A percentile compares a stretch with the other conserved stretches of the same genome.
Conservation (phyloP, 176 grass and related monocot species). For the Lolium rigidum region DNA sequence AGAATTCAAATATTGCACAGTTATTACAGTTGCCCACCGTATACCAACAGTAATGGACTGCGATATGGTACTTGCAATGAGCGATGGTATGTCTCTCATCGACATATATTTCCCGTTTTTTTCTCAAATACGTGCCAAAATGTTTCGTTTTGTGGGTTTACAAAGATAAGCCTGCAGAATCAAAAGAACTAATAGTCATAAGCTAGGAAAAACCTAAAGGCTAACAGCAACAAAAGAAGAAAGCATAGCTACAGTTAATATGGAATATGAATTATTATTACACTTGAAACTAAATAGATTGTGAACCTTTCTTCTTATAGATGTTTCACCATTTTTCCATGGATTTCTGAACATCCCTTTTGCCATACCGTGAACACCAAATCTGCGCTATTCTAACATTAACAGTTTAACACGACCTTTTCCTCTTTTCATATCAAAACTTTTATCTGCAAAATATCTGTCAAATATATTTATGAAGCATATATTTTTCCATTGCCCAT, state of each 20-base stretch:
- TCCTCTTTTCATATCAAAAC: not conserved
- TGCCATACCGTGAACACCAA: not conserved
- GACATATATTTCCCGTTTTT: not conserved
- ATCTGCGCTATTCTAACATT: not conserved
- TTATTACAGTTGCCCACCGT: constrained; percentile 88
- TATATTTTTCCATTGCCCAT: not conserved
- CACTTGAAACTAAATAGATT: not conserved
- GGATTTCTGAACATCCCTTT: too few relatives aligned
- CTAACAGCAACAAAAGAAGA: not conserved
- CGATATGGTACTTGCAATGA: constrained; percentile 79
- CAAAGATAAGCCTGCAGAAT: not conserved
- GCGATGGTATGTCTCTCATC: constrained; percentile 62
- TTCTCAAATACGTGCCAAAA: not conserved
- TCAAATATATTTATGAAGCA: not conserved
- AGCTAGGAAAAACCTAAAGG: not conserved
- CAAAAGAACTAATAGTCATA: not conserved
- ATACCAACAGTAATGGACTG: constrained; percentile 95
- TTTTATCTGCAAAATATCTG: not conserved
- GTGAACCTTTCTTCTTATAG: not conserved
- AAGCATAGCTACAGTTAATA: not conserved
- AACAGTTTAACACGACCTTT: not conserved
- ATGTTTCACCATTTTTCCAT: not conserved
- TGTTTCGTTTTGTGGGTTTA: not conserved
- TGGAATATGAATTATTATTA: not conserved
- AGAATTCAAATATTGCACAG: constrained; percentile 80